Base-by-base conservation (phyloP, 352 stramenopile species). In the Globisporangium nunn region DNA sequence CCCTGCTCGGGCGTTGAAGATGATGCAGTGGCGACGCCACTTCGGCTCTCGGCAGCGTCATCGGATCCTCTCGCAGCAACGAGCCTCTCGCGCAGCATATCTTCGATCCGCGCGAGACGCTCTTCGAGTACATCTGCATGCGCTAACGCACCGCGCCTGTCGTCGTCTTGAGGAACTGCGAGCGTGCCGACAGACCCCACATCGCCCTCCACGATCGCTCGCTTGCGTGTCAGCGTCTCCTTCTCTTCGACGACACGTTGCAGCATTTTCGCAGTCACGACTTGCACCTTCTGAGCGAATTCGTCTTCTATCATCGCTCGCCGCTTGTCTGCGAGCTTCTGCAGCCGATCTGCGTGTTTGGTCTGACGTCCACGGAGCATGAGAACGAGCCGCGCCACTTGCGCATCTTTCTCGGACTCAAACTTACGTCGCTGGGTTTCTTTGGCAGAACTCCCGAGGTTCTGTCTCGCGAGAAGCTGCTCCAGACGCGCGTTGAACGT, bases 211-310 rank as follows among this genome's bases (percentile, higher is more conserved):
- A 70, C 28, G n/a, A 74, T 44, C 31, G 70, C 59, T 23, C 73
- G 70, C 45, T 85, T 85, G 10, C 62, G 54, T 8, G 33, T 55
- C 35, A 88, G 59, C 14, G 51, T 53, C n/a, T 78, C 66, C 40
- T 80, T 84, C 59, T 87, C 76, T 23, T 81, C 72, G 6, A 72
- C 57, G 2, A 88, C 50, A 2, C 68, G 65, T 47, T 87, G 68
- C 54, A 71, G 67, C 70, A 81, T 84, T 18, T 71, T 74, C 14
- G 77, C 69, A 4, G 62, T 59, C 30, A 84, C 64, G 12, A 77
- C 70, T 45, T 84, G 61, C 8, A 64, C 59, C 52, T 84, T 86
- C 8, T 73, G 71, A 1, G 62, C 50, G 33, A 68, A 85, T 48
- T 86, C 78, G 18, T 86, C 64, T 51, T 85, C 73, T n/a, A 86